Percentiles rank a stretch among this genome's conserved stretches.
phyloP scores from a whole-genome alignment of 768 basidiomycete species.

The Sporobolomyces pararoseus region DNA sequence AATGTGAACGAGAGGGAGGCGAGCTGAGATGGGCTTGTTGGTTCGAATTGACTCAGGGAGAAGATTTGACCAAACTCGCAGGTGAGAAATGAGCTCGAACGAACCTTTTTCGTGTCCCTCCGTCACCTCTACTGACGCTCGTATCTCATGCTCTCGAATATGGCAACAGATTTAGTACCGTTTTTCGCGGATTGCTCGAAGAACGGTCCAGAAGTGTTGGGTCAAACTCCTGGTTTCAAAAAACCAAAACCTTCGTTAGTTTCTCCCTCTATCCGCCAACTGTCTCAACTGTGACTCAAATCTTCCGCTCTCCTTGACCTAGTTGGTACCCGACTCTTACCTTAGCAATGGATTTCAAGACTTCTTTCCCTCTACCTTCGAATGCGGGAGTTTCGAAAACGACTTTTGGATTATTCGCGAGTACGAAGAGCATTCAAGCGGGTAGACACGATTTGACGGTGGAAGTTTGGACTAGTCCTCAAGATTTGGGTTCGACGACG shows the following conservation, averaged over 20 bases:
- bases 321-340: constrained; percentile 37
- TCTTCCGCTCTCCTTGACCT: not conserved
- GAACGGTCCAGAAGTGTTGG: constrained; percentile 27
- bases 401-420: constrained; percentile 28
- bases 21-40: constrained; percentile 21
- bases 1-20: not conserved
- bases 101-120: no score
- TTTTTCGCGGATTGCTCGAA: constrained; percentile 38
- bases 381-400: not conserved
- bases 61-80: constrained; percentile 8
- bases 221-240: not conserved
- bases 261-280: not conserved
- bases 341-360: constrained; percentile 31
- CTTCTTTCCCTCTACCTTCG: constrained; percentile 18
- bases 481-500: constrained; percentile 14
- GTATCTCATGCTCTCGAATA: no score
- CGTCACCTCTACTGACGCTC: no score
- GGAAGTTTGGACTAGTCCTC: constrained; percentile 32
- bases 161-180: constrained; percentile 13
- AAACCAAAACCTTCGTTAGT: constrained; percentile 14
- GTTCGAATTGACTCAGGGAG: constrained; percentile 27
- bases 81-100: constrained; percentile 7
- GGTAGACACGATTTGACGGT: constrained; percentile 36
- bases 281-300: no score
- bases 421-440: constrained; percentile 18